Conservation (phyloP, 441 rosid genomes). For the Flueggea neowawraea region DNA sequence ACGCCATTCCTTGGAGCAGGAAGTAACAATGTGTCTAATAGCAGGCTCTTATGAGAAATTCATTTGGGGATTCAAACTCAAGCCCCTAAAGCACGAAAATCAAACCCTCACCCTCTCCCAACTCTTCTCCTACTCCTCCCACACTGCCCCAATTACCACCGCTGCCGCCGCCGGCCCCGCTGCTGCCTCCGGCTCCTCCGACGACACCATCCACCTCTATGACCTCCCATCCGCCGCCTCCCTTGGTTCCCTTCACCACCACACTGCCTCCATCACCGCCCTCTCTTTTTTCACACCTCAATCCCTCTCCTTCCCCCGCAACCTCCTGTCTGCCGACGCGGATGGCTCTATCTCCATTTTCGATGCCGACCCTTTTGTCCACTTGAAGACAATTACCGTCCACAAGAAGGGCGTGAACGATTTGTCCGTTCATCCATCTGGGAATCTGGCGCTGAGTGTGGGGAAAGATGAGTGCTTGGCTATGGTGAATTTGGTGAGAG, state of each 20-base stretch:
- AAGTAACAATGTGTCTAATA: constrained; percentile 49
- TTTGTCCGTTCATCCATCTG: constrained; percentile 72
- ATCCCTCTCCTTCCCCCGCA: constrained; percentile 74
- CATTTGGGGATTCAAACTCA: constrained; percentile 89
- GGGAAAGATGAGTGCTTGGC: constrained; percentile 81
- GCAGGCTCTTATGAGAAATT: constrained; percentile 92
- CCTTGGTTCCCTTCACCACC: constrained; percentile 72
- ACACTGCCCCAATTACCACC: constrained; percentile 67
- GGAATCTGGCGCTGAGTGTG: constrained; percentile 76
- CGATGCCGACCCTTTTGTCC: constrained; percentile 83
- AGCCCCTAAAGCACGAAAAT: constrained; percentile 39
- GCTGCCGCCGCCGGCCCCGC: constrained; percentile 74
- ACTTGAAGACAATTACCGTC: constrained; percentile 59
- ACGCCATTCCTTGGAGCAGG: too few relatives aligned
- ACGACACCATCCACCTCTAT: constrained; percentile 83
- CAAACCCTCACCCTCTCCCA: constrained; percentile 51
- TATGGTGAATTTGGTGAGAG: constrained; percentile 87
- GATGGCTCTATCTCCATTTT: constrained; percentile 83
- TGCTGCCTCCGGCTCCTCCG: constrained; percentile 80
- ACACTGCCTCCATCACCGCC: constrained; percentile 63
- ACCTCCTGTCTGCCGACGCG: constrained; percentile 73
- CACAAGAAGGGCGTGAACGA: constrained; percentile 75
- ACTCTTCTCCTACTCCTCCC: constrained; percentile 84
- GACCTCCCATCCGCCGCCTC: constrained; percentile 79
- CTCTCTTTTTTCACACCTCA: constrained; percentile 77